These are phyloP conservation scores for Phytophthora agathidicida DNA, from an alignment of 352 stramenopile species.

Conservation along the genomic window DNA sequence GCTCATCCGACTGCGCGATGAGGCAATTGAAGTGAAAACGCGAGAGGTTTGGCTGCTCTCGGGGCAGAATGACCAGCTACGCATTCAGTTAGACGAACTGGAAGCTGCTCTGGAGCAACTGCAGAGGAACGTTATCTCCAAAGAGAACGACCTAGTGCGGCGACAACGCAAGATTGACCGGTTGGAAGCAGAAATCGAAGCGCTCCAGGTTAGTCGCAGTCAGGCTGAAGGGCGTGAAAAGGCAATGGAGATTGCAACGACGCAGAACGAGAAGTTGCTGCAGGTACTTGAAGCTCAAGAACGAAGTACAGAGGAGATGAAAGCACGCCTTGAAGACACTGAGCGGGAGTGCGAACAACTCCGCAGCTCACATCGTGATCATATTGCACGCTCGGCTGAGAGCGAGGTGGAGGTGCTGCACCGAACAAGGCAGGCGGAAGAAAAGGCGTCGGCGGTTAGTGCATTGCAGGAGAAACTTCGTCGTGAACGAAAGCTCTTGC, in stretches of 20 bases:
- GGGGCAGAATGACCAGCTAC: conserved; percentile 70
- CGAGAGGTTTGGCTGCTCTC: conserved; percentile 76
- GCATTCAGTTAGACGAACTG: conserved; percentile 67
- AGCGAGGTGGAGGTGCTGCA: conserved; percentile 61
- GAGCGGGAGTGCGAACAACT: conserved; percentile 52
- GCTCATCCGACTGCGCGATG: conserved; percentile 74
- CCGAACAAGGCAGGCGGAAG: conserved; percentile 49
- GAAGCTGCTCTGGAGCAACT: conserved; percentile 67
- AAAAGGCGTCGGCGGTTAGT: conserved; percentile 39
- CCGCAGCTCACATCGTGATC: conserved; percentile 22
- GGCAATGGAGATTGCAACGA: conserved; percentile 77
- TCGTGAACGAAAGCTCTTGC: conserved; percentile 53
- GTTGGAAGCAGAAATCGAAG: conserved; percentile 60
- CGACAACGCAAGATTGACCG: conserved; percentile 62
- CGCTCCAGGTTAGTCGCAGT: conserved; percentile 53
- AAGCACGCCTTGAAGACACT: conserved; percentile 18
- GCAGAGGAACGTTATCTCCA: conserved; percentile 55
- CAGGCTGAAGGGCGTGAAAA: conserved; percentile 66
- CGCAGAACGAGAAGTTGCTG: conserved; percentile 74
- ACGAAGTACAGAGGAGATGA: conserved; percentile 33
- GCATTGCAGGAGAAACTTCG: conserved; percentile 57
- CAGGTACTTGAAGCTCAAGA: conserved; percentile 70
- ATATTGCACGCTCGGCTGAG: conserved; percentile 34
- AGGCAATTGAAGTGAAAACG: conserved; percentile 71
- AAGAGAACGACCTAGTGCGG: conserved; percentile 65